Evolutionary conservation across 345 rosid genomes (phyloP), one percentile per base, ranked within the genome.

Genomic region (Populus euphratica): DNA sequence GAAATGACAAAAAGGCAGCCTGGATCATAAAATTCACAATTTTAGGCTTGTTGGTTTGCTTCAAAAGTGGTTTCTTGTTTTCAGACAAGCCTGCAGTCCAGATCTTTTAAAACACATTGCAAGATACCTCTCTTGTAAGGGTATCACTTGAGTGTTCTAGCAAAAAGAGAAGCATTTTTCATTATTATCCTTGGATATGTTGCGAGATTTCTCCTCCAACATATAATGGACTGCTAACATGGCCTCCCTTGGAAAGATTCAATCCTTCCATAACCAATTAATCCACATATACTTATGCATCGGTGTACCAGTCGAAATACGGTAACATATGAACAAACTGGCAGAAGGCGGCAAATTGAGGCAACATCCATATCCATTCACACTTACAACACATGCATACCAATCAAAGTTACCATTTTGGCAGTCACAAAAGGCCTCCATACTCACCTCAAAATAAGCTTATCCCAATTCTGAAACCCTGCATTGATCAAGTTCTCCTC

Each of bases 381-480:
- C 31, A 39, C 3, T 5, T 33, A 59, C 13, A 16, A 17, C 35
- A 61, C 13, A 56, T 6, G 16, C 61, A 62, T 14, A 72, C 8
- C 18, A 47, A 44, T 27, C 41, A 20, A n/a, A 47, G 67, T 25
- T 66, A 12, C 9, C 13, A 63, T 11, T 43, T 63, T 66, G 49
- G 49, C 38, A 35, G 6, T 35, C 13, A 18, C 74, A 8, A 62
- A 77, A 41, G 29, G 38, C 43, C 50, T 17, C 17, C 67, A 62
- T 3, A 29, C 71, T 74, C 68, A 93, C 99, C 98, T 93, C 88
- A 96, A 84, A 79, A 96, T 89, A 73, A 96, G 98, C 83, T 84
- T 91, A 78, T 96, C 94, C 99, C 98, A 96, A 12, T 83, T 85
- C 76, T 47, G 87, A 72, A 92, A 88, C 69, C 99, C 98, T 0